These are phyloP conservation scores for Talaromyces adpressus DNA, from an alignment of 495 filamentous ascomycete genomes.

Conservation along the genomic window DNA sequence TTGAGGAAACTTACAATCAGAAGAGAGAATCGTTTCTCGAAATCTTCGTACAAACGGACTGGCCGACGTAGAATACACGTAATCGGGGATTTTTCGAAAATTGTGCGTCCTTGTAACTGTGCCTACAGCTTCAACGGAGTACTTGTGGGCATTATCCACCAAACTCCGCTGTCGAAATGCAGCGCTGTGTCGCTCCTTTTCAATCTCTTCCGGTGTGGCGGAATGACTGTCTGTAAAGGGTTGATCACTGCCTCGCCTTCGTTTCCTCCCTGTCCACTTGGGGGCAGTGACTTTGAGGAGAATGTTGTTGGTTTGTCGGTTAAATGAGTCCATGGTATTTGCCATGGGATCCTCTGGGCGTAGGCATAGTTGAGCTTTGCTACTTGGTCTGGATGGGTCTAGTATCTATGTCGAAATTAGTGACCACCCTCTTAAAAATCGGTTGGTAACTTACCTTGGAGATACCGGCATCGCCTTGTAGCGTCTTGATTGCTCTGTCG, in stretches of 20 bases:
- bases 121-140: constrained; percentile 65
- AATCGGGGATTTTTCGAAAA: constrained; percentile 73
- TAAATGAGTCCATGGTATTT: constrained; percentile 65
- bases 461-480: constrained; percentile 62
- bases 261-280: constrained; percentile 75
- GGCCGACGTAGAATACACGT: constrained; percentile 59
- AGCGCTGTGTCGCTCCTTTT: constrained; percentile 7
- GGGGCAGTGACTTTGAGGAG: constrained; percentile 83
- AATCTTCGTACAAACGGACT: constrained; percentile 61
- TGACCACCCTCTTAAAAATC: background rate
- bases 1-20: constrained; percentile 46
- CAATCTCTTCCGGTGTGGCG: constrained; percentile 8
- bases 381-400: constrained; percentile 30
- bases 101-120: constrained; percentile 73
- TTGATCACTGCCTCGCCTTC: constrained; percentile 63
- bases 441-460: constrained; percentile 43
- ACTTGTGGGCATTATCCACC: constrained; percentile 61
- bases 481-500: constrained; percentile 71
- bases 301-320: constrained; percentile 66
- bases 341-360: constrained; percentile 71
- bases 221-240: constrained; percentile 44
- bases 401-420: constrained; percentile 27
- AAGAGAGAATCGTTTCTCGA: constrained; percentile 54
- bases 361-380: constrained; percentile 52
- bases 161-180: constrained; percentile 53